Conservation (phyloP, 768 basidiomycete genomes). For the Hemileccinum rubropunctum region DNA sequence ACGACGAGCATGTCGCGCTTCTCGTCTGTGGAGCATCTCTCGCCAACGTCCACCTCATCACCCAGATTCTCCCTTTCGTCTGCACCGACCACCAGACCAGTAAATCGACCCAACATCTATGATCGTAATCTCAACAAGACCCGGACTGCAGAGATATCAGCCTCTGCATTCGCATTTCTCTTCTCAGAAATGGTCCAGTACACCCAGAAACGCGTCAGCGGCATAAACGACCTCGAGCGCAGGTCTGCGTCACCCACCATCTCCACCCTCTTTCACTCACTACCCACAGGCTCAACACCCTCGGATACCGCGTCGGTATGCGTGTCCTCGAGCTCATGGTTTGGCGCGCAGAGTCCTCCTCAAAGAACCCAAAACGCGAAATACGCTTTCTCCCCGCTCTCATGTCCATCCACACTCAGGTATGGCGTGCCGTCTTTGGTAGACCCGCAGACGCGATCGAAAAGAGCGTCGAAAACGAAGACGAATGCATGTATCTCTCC, state of each 20-base stretch:
- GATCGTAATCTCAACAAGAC: constrained; percentile 90
- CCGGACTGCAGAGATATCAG: constrained; percentile 77
- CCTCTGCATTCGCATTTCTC: constrained; percentile 82
- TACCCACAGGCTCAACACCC: constrained; percentile 69
- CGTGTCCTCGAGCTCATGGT: constrained; percentile 84
- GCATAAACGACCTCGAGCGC: constrained; percentile 93
- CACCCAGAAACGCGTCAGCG: constrained; percentile 91
- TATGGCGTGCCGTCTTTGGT: constrained; percentile 94
- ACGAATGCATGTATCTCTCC: constrained; percentile 69
- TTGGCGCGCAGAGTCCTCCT: constrained; percentile 73
- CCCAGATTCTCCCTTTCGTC: constrained; percentile 71
- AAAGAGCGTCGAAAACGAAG: constrained; percentile 92
- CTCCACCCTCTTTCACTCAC: neutral
- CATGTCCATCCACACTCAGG: constrained; percentile 92
- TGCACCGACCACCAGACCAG: constrained; percentile 39
- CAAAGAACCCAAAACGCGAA: constrained; percentile 91
- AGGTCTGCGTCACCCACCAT: constrained; percentile 49
- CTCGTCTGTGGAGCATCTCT: constrained; percentile 44
- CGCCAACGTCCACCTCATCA: constrained; percentile 54
- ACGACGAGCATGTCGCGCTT: neutral
- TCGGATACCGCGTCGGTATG: constrained; percentile 90
- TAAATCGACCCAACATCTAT: constrained; percentile 73
- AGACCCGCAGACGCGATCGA: constrained; percentile 93
- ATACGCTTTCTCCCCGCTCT: constrained; percentile 87
- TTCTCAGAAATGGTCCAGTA: constrained; percentile 95